A percentile compares a stretch with the other conserved stretches of the same genome.
Conservation (phyloP, 2,329 filamentous ascomycete species). For the Pseudopyricularia javanii region DNA sequence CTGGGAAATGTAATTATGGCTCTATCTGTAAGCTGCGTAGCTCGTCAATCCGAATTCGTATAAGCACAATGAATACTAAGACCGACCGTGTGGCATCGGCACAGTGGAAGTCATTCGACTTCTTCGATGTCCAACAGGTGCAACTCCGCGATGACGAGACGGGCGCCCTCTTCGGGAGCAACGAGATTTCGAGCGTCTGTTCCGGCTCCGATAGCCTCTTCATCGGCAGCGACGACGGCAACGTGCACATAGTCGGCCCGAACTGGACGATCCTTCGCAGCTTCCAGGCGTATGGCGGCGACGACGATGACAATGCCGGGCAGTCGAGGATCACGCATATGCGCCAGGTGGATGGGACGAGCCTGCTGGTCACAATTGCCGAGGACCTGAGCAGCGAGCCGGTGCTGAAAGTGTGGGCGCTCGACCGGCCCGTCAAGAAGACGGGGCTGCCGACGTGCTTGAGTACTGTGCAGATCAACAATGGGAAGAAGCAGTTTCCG, state of each 20-base stretch:
- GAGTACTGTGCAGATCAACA: conserved; percentile 75
- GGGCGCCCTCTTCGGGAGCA: conserved; percentile 67
- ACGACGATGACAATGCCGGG: conserved; percentile 24
- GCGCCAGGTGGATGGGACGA: conserved; percentile 80
- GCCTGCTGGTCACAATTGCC: conserved; percentile 72
- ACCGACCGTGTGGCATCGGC: not conserved
- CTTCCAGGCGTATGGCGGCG: conserved; percentile 76
- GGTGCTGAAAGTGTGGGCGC: conserved; percentile 89
- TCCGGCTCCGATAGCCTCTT: conserved; percentile 85
- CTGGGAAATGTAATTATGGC: conserved; percentile 17
- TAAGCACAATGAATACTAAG: conserved; percentile 1
- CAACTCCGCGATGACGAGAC: conserved; percentile 69
- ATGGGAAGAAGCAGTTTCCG: conserved; percentile 87
- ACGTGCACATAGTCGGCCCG: conserved; percentile 76
- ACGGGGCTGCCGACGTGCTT: conserved; percentile 79
- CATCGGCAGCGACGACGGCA: conserved; percentile 73
- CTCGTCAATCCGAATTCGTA: not conserved
- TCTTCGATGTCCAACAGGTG: conserved; percentile 90
- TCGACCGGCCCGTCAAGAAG: conserved; percentile 91
- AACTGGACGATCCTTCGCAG: conserved; percentile 76
- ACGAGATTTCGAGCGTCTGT: conserved; percentile 70
- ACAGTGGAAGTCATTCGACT: conserved; percentile 98
- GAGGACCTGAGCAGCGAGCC: conserved; percentile 85
- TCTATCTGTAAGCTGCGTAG: conserved; percentile 12
- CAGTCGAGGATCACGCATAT: conserved; percentile 60